Evolutionary conservation across 2,329 filamentous ascomycete species (phyloP).

Genomic region (Clonostachys byssicola): DNA sequence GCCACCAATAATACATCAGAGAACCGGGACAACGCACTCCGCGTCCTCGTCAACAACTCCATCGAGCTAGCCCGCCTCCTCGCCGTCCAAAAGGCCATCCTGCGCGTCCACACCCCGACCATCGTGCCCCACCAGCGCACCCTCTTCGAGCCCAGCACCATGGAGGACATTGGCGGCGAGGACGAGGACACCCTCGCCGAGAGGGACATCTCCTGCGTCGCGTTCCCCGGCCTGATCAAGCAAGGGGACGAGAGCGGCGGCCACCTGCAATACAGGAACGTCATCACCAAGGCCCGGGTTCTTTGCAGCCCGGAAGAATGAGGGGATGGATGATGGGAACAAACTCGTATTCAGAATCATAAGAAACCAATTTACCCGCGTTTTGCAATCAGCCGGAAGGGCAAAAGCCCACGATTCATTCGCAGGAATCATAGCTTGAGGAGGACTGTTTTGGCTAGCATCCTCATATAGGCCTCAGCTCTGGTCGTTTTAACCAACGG

Average conservation of each 20-base stretch:
- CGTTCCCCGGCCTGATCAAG: constrained; percentile 62
- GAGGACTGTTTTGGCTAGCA: too few relatives aligned
- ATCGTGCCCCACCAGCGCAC: constrained; percentile 47
- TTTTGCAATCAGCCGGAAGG: not conserved
- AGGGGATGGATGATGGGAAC: too few relatives aligned
- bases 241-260: constrained; percentile 60
- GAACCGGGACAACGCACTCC: constrained; percentile 47
- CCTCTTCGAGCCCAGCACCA: constrained; percentile 52
- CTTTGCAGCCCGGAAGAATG: constrained; percentile 45
- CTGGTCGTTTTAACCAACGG: too few relatives aligned
- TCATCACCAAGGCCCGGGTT: constrained; percentile 63
- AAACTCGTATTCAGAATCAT: too few relatives aligned
- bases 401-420: not conserved
- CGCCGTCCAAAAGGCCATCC: constrained; percentile 53
- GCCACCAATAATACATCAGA: constrained; percentile 24
- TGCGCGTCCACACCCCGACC: constrained; percentile 51
- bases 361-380: too few relatives aligned
- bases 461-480: too few relatives aligned
- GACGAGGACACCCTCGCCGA: constrained; percentile 49
- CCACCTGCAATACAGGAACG: constrained; percentile 55
- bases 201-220: constrained; percentile 56
- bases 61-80: constrained; percentile 53
- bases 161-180: constrained; percentile 64
- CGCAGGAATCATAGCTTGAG: not conserved
- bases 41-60: constrained; percentile 44